These are phyloP conservation scores for Erodium texanum DNA, from an alignment of 441 rosid genomes.

Conservation along the genomic window DNA sequence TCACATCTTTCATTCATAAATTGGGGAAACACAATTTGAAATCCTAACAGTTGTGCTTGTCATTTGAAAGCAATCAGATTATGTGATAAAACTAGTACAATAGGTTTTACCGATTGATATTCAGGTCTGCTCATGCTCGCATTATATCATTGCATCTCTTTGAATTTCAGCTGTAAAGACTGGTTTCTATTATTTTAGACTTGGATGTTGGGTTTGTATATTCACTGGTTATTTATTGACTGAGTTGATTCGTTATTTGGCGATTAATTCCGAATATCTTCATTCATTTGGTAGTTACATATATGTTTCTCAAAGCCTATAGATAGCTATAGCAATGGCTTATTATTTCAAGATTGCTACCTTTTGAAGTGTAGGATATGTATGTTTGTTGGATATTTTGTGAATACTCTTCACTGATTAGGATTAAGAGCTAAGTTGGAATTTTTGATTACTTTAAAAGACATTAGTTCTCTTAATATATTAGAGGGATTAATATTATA, in stretches of 20 bases:
- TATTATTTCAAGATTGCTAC: no score
- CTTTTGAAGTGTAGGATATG: not conserved
- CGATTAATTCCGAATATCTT: no score
- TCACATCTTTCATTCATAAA: conserved; percentile 7
- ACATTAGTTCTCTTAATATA: not conserved
- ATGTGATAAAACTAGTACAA: not conserved
- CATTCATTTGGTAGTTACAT: no score
- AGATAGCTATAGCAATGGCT: no score
- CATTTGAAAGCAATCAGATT: not conserved
- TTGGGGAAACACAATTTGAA: conserved; percentile 7
- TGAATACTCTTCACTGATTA: not conserved
- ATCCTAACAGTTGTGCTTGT: not conserved
- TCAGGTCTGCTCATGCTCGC: not conserved
- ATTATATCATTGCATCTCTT: not conserved
- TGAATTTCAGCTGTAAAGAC: no score
- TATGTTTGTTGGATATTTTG: not conserved
- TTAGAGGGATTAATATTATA: no score
- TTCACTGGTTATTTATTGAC: no score
- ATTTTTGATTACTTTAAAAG: conserved; percentile 1
- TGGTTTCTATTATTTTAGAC: no score
- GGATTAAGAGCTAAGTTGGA: not conserved
- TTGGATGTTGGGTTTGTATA: no score
- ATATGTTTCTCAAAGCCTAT: not conserved
- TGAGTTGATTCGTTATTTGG: no score
- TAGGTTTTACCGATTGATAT: not conserved